Base-by-base conservation (phyloP, 257 asterid genomes). In the Eustoma russellianum region DNA sequence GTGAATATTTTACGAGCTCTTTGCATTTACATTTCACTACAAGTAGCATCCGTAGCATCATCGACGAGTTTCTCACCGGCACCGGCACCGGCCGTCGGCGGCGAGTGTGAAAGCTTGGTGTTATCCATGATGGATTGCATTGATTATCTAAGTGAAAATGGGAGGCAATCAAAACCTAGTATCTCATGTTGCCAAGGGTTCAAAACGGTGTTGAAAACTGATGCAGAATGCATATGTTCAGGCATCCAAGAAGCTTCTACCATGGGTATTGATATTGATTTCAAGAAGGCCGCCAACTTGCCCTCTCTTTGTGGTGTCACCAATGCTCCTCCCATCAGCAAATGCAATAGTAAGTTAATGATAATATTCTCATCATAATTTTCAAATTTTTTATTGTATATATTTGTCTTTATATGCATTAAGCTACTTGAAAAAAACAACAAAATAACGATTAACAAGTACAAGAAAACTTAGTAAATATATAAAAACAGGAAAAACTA, bases 171-270 rank as follows among this genome's bases (percentile, higher is more conserved):
- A 0, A 51, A 44, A 17, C 76, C 76, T 0, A 19, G 17, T 0
- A 16, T 33, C 3, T 17, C 51, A 5, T 70, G 76, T 6, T 70
- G 76, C 33, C 1, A 46, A 2, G 68, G 68, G 5, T 19, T 70
- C 10, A 11, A 60, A 17, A 9, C 14, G 6, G 53, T 70, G 3
- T 10, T 70, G 13, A 13, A 56, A 0, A 9, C 11, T 0, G 24
- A 70, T 33, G 38, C 59, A 2, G 41, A 33, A 1, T 70, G 71
- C 15, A 19, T 60, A 1, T 70, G 76, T 46, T 57, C 4, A 19
- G 68, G 45, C 9, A 4, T 70, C 0, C 5, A 56, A 9, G 0
- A 1, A 13, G 56, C 67, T 44, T 52, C 56, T 15, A 8, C 1
- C 12, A 7, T 60, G 41, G 76, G 71, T 8, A 3, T 60, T 7